phyloP scores from a whole-genome alignment of 2,329 filamentous ascomycete genomes.

The Colletotrichum caudatum region DNA sequence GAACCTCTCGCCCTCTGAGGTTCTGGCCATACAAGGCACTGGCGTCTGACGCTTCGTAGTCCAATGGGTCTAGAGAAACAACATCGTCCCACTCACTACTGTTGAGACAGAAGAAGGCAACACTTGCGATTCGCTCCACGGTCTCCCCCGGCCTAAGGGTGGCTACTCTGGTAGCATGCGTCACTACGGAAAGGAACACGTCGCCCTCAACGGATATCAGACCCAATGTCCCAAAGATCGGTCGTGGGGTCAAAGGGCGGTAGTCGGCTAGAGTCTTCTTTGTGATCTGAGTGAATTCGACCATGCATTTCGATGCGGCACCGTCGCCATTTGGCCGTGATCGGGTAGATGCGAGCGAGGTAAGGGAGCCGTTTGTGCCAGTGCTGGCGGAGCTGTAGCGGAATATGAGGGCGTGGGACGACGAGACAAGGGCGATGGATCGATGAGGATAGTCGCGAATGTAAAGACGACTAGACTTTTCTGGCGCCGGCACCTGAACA shows the following conservation, averaged over 20 bases:
- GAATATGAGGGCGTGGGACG: slow-evolving; percentile 85
- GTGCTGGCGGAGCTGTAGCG: slow-evolving; percentile 78
- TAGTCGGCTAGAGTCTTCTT: slow-evolving; percentile 80
- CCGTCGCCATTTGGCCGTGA: slow-evolving; percentile 58
- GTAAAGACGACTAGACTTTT: slow-evolving; percentile 80
- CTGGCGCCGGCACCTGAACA: slow-evolving; percentile 61
- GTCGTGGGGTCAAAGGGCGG: slow-evolving; percentile 77
- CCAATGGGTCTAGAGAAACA: slow-evolving; percentile 65
- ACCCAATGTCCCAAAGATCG: slow-evolving; percentile 87
- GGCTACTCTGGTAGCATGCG: slow-evolving; percentile 80
- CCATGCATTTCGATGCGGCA: slow-evolving; percentile 78
- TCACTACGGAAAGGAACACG: slow-evolving; percentile 92
- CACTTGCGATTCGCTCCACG: slow-evolving; percentile 85
- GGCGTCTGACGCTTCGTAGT: slow-evolving; percentile 62
- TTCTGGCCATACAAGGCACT: slow-evolving; percentile 62
- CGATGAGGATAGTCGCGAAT: slow-evolving; percentile 89
- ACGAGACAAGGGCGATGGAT: slow-evolving; percentile 86
- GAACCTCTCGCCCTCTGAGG: slow-evolving; percentile 74
- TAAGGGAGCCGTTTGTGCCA: slow-evolving; percentile 71
- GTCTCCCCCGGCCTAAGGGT: slow-evolving; percentile 88
- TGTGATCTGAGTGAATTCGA: slow-evolving; percentile 80
- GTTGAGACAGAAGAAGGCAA: slow-evolving; percentile 95
- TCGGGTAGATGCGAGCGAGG: slow-evolving; percentile 62
- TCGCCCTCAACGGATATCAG: slow-evolving; percentile 86
- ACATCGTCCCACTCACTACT: slow-evolving; percentile 87